Evolutionary conservation across 2,329 filamentous ascomycete species (phyloP), one percentile per base, ranked within the genome.

Genomic region (Venturia aucupariae): DNA sequence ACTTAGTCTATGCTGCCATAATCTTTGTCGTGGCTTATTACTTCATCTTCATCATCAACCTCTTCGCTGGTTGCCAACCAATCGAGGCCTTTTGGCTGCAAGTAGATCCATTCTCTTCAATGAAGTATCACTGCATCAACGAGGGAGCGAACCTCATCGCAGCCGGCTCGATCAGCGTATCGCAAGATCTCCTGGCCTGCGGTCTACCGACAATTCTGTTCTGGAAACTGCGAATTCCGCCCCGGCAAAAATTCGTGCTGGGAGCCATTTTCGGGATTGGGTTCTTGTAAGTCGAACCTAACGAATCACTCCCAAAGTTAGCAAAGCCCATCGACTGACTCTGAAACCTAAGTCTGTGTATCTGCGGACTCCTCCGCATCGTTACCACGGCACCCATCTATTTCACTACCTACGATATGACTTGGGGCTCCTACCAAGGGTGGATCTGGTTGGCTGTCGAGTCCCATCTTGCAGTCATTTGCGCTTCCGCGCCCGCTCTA

Each of bases 261-360:
- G 64, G 79, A 48, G 75, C 77, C 51, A 74, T 81, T 68, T 74
- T 77, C 72, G 77, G 70, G 5, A 64, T 79, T 7, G 76, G 79
- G 0, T 70, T 80, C 6, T 71, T 81, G 73, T 78, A 65, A 66
- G 71, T 71, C 2, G 4, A 11, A 19, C 6, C 22, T 27, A 3
- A 57, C 8, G 78, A 54, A 75, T 77, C 54, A 74, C 81, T 68
- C 19, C 32, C 10, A 11, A 7, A 17, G 17, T 30, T 15, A 7
- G 2, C 8, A 11, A 22, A 19, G 6, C n/a, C n/a, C n/a, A 22
- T 22, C n/a, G 10, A 24, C 63, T 63, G 42, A 62, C 32, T 10
- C 32, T 35, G 24, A 44, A 19, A 15, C 46, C n/a, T n/a, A 60
- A 75, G 73, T 22, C 71, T 72, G 1, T 75, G 72, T 54, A 67